Evolutionary conservation across 495 filamentous ascomycete genomes (phyloP).

Genomic region (Daldinia concentrica): DNA sequence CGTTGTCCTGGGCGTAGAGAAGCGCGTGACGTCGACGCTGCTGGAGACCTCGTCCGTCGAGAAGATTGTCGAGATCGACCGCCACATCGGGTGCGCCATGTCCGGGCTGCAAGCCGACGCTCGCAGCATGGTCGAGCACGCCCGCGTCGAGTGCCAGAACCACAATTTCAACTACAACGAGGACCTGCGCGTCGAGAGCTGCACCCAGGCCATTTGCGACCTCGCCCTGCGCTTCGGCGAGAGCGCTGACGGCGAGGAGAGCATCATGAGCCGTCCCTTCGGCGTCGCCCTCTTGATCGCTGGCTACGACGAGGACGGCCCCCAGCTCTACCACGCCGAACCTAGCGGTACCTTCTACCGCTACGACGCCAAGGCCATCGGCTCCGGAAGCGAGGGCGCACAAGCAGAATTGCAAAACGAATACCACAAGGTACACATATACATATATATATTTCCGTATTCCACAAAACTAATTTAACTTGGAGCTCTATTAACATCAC

Average conservation of each 20-base stretch:
- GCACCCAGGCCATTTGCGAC: slow-evolving; percentile 98
- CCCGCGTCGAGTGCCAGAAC: slow-evolving; percentile 95
- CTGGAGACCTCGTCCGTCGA: slow-evolving; percentile 97
- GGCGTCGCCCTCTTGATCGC: slow-evolving; percentile 97
- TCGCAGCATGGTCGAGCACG: slow-evolving; percentile 95
- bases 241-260: slow-evolving; percentile 97
- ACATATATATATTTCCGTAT: slow-evolving; percentile 53
- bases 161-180: slow-evolving; percentile 98
- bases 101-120: slow-evolving; percentile 96
- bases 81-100: slow-evolving; percentile 99
- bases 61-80: slow-evolving; percentile 99
- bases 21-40: slow-evolving; percentile 96
- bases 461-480: neutral
- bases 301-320: slow-evolving; percentile 96
- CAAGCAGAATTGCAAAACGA: slow-evolving; percentile 98
- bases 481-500: neutral
- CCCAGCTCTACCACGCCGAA: slow-evolving; percentile 96
- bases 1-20: slow-evolving; percentile 96
- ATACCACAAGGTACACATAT: slow-evolving; percentile 79
- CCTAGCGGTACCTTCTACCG: slow-evolving; percentile 98
- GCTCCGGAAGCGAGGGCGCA: slow-evolving; percentile 93
- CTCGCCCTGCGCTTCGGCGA: slow-evolving; percentile 95
- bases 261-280: slow-evolving; percentile 96
- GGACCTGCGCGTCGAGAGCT: slow-evolving; percentile 91
- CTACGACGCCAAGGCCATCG: slow-evolving; percentile 99